Evolutionary conservation across 2,329 filamentous ascomycete genomes (phyloP).

Genomic region (Aspergillus intermedius): DNA sequence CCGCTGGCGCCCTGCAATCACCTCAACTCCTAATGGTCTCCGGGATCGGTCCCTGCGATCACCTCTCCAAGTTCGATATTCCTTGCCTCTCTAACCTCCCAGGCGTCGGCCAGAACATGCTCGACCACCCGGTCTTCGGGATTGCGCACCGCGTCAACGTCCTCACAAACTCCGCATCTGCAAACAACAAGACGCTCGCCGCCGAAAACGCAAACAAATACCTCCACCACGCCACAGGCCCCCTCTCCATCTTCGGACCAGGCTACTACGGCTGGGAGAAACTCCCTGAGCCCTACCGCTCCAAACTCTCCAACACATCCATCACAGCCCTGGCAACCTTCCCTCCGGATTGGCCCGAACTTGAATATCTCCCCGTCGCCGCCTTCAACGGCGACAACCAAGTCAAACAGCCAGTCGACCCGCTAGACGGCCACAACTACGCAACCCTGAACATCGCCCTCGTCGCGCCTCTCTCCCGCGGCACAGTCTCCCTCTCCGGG

Average conservation of each 20-base stretch:
- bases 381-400: slow-evolving; percentile 13
- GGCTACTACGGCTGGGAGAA: slow-evolving; percentile 27
- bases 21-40: slow-evolving; percentile 13
- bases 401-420: slow-evolving; percentile 10
- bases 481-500: slow-evolving; percentile 36
- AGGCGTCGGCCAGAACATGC: slow-evolving; percentile 34
- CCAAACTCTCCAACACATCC: slow-evolving; percentile 10
- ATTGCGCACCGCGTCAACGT: slow-evolving; percentile 30
- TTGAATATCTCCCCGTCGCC: slow-evolving; percentile 19
- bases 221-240: slow-evolving; percentile 18
- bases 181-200: slow-evolving; percentile 16
- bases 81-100: slow-evolving; percentile 11
- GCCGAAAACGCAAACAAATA: slow-evolving; percentile 16
- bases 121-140: slow-evolving; percentile 35
- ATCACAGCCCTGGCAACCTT: slow-evolving; percentile 12
- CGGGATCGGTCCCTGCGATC: slow-evolving; percentile 12
- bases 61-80: slow-evolving; percentile 12
- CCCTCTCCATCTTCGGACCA: slow-evolving; percentile 15
- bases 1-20: slow-evolving; percentile 8
- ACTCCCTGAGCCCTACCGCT: slow-evolving; percentile 15
- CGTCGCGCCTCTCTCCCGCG: slow-evolving; percentile 37
- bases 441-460: slow-evolving; percentile 25
- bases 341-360: slow-evolving; percentile 28
- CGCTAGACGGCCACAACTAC: slow-evolving; percentile 26
- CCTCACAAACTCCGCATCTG: slow-evolving; percentile 20